A percentile compares a stretch with the other conserved stretches of the same genome.
These are phyloP conservation scores for Hymenoscyphus salicellus DNA, from an alignment of 2,329 filamentous ascomycete genomes.

Conservation along the genomic window DNA sequence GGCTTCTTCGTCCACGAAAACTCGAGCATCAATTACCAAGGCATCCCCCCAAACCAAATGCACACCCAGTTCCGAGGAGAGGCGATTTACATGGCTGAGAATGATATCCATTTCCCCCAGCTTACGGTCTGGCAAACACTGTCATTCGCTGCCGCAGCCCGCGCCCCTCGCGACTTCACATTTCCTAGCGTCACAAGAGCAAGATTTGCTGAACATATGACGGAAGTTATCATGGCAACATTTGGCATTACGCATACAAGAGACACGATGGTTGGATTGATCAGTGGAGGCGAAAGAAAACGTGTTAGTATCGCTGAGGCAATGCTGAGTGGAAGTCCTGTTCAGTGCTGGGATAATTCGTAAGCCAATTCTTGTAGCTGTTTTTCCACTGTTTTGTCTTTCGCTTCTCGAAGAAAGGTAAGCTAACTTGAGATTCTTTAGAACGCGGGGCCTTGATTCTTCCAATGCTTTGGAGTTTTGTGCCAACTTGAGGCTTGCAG, in stretches of 20 bases:
- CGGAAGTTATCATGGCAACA: constrained; percentile 62
- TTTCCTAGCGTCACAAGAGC: constrained; percentile 38
- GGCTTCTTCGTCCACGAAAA: constrained; percentile 51
- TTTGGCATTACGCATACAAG: constrained; percentile 70
- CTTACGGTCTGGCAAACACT: constrained; percentile 71
- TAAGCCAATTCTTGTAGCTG: background rate
- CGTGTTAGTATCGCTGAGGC: constrained; percentile 78
- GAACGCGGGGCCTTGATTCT: constrained; percentile 61
- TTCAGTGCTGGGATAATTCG: constrained; percentile 69
- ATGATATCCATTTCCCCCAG: constrained; percentile 70
- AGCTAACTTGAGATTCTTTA: background rate
- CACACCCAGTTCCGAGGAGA: constrained; percentile 49
- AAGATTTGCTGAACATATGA: constrained; percentile 44
- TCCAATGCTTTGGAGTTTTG: constrained; percentile 71
- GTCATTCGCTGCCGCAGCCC: constrained; percentile 62
- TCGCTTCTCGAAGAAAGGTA: background rate
- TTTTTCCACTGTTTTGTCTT: background rate
- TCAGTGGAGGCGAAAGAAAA: constrained; percentile 70
- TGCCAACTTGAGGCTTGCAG: constrained; percentile 59
- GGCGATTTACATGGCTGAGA: constrained; percentile 59
- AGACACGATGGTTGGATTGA: constrained; percentile 69
- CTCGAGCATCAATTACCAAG: constrained; percentile 60
- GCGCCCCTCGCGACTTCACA: constrained; percentile 58
- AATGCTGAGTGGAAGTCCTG: constrained; percentile 52
- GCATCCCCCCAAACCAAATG: constrained; percentile 45